A percentile compares a stretch with the other conserved stretches of the same genome.
Evolutionary conservation across 2,329 filamentous ascomycete species (phyloP).

Genomic region (Drechmeria coniospora): DNA sequence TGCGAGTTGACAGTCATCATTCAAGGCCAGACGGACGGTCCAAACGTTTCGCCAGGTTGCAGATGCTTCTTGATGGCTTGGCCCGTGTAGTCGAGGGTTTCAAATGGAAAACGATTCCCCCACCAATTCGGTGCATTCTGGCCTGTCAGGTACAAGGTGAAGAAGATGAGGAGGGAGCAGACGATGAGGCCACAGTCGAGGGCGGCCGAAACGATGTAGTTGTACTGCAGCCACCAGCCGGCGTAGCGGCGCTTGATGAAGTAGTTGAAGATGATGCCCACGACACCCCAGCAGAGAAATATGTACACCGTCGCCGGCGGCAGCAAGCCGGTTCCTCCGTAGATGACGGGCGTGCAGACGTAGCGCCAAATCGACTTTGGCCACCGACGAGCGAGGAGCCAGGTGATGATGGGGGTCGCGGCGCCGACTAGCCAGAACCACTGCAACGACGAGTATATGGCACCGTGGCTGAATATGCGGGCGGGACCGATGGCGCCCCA

Average conservation of each 20-base stretch:
- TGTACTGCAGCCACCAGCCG: conserved; percentile 67
- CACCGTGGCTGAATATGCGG: conserved; percentile 49
- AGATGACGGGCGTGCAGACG: conserved; percentile 53
- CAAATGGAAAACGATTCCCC: conserved; percentile 34
- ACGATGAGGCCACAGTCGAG: conserved; percentile 54
- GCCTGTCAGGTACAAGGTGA: conserved; percentile 46
- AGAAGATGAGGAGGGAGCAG: conserved; percentile 54
- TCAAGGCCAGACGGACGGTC: conserved; percentile 20
- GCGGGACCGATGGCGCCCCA: conserved; percentile 60
- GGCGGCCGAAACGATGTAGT: conserved; percentile 59
- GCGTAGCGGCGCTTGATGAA: conserved; percentile 47
- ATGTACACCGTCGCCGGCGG: conserved; percentile 57
- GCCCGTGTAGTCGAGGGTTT: conserved; percentile 30
- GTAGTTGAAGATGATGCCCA: conserved; percentile 55
- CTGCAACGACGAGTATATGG: conserved; percentile 47
- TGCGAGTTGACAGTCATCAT: no score
- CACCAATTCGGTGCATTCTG: conserved; percentile 44
- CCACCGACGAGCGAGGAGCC: conserved; percentile 43
- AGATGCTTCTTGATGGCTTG: conserved; percentile 27
- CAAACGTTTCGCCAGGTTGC: conserved; percentile 31
- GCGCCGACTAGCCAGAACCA: conserved; percentile 60
- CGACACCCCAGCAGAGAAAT: conserved; percentile 55
- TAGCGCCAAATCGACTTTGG: conserved; percentile 48
- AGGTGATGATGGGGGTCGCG: conserved; percentile 46
- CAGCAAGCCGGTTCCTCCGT: conserved; percentile 45